Evolutionary conservation across 129 eudicot genomes (phyloP), one percentile per base, ranked within the genome.

Genomic region (Tagetes erecta): DNA sequence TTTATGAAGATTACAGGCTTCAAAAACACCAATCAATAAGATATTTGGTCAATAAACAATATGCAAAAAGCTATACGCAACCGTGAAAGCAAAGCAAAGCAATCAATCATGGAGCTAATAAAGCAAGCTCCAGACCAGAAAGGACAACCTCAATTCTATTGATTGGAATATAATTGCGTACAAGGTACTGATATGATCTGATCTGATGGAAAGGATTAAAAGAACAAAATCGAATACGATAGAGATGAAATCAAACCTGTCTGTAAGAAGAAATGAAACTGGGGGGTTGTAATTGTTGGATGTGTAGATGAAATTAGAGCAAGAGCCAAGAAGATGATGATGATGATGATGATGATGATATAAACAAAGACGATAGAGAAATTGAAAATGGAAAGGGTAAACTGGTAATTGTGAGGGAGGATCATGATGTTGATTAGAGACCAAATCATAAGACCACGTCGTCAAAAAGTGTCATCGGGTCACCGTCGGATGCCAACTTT

Each of bases 401-500:
- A 36, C 37, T 50, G 64, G 81, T 69, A 70, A 77, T 69, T 77
- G 71, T 5, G 55, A 5, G 33, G 6, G 66, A 41, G 13, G 30
- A 8, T 8, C 20, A 40, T 36, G 69, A 0, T 62, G 64, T 74
- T 46, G 71, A 75, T 46, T 63, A 39, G 52, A 13, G 34, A 64
- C 49, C 73, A 75, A 65, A 73, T 73, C 73, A 65, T 55, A 75
- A 75, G 73, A 50, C 66, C 73, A 75, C 73, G 73, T 75, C 56
- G 73, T 75, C 53, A 37, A 63, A 74, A 74, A 47, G 63, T 58
- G 36, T 70, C 6, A 8, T 27, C 50, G 64, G 52, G 47, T 38
- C 39, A n/a, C 76, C 76, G 55, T 71, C 58, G 69, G 77, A 73
- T 73, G 79, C 53, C 63, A 71, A 56, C 76, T 39, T 71, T 71